Base-by-base conservation (phyloP, 768 basidiomycete species). In the Ramaria sp. region DNA sequence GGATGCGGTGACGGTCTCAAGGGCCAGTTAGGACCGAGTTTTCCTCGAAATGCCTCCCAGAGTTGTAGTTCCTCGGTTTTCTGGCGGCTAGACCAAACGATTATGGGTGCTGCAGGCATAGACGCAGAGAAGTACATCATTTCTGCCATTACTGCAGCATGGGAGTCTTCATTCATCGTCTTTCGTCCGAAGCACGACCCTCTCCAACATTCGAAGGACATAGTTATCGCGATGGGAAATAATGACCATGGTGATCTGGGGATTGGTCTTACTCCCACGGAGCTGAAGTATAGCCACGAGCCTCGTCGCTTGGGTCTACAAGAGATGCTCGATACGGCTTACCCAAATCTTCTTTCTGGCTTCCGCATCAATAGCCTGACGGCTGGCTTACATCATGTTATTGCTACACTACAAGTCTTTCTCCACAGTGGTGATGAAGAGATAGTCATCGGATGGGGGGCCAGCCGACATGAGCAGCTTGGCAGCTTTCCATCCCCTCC, bases 191-290 rank as follows among this genome's bases (percentile, higher is more conserved):
- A 49, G 59, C 64, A 15, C 70, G 64, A 5, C 62, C 24, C 38
- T 8, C 27, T 39, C 15, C 15, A 13, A 41, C 18, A 38, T 28
- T 30, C 32, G 58, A 50, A 36, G 18, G 85, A 84, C 59, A 62
- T 78, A 3, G 59, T 94, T 27, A 61, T 95, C 22, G 81, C 91
- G 1, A 82, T 93, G 75, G 94, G 94, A 0, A 76, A 82, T 1
- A 76, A 94, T 67, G 91, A 91, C 63, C 91, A 83, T 61, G 91
- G 89, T 2, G 83, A 86, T 64, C 73, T 91, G 43, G 91, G 90
- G 1, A 62, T 77, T 43, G 84, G 78, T 5, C 57, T 55, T 1
- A 57, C 60, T 1, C 53, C 57, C 38, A 54, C 42, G 36, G 53
- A 55, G 55, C 47, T 48, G 30, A 9, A 58, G 58, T 30, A 54